Evolutionary conservation across 805 yeast genomes (phyloP).

Genomic region (Myxozyma vanderwaltii): DNA sequence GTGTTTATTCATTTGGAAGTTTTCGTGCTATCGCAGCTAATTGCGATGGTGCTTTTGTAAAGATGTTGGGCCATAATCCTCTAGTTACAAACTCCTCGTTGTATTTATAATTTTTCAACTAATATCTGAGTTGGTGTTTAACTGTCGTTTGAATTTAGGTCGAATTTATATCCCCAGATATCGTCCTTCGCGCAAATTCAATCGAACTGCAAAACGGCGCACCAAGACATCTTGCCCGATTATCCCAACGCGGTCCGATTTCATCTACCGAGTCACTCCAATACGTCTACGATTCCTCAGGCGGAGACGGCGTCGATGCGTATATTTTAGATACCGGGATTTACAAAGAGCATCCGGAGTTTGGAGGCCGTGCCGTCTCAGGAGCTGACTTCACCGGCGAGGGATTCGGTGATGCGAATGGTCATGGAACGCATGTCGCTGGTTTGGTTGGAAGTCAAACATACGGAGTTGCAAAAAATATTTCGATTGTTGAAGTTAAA

Average conservation of each 20-base stretch:
- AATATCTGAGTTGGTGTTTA: not conserved
- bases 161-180: conserved; percentile 69
- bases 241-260: conserved; percentile 39
- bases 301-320: conserved; percentile 61
- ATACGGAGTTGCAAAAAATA: conserved; percentile 80
- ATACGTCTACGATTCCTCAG: conserved; percentile 43
- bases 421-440: conserved; percentile 97
- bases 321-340: conserved; percentile 86
- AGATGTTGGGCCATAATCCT: conserved; percentile 58
- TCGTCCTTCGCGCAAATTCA: conserved; percentile 52
- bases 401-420: conserved; percentile 66
- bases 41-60: conserved; percentile 53
- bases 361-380: conserved; percentile 47
- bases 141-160: conserved; percentile 43
- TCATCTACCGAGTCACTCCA: conserved; percentile 38
- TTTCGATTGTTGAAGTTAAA: conserved; percentile 68
- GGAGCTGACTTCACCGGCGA: conserved; percentile 53
- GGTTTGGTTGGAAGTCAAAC: conserved; percentile 79
- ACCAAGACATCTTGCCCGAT: conserved; percentile 52
- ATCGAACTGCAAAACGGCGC: conserved; percentile 53
- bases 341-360: conserved; percentile 48
- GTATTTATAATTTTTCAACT: not conserved
- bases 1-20: conserved; percentile 64
- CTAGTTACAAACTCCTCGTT: conserved; percentile 32
- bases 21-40: conserved; percentile 71